These are phyloP conservation scores for Candida ipomoeae DNA, from an alignment of 805 yeast genomes.

Conservation along the genomic window DNA sequence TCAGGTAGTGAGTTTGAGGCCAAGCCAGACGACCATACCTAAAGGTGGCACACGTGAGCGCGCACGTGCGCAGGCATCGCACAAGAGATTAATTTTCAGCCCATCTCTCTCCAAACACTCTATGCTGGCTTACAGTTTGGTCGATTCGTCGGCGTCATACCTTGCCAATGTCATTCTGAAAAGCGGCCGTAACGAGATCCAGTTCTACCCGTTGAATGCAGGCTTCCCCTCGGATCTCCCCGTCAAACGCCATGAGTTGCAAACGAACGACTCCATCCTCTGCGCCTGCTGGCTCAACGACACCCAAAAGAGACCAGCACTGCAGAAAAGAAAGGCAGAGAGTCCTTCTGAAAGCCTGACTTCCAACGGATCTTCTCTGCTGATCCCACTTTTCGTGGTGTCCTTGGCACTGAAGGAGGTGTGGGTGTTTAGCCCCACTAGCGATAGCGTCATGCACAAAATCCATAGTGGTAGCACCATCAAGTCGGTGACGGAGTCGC, in stretches of 20 bases:
- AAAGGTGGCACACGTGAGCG: not conserved
- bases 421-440: conserved; percentile 41
- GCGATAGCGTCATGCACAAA: conserved; percentile 36
- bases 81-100: conserved; percentile 1
- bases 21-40: no score
- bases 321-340: conserved; percentile 3
- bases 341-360: not conserved
- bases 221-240: conserved; percentile 13
- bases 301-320: conserved; percentile 5
- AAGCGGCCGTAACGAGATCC: conserved; percentile 45
- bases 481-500: conserved; percentile 16
- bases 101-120: not conserved
- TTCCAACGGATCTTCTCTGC: conserved; percentile 2
- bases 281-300: conserved; percentile 34
- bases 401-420: conserved; percentile 36
- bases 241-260: conserved; percentile 36
- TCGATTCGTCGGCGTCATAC: conserved; percentile 28
- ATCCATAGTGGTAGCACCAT: conserved; percentile 21
- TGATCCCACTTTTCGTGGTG: conserved; percentile 25
- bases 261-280: conserved; percentile 34
- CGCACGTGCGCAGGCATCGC: conserved; percentile 2
- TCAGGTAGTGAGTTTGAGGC: no score
- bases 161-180: conserved; percentile 40
- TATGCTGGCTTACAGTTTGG: conserved; percentile 17
- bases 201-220: conserved; percentile 27